phyloP scores from a whole-genome alignment of 2,329 filamentous ascomycete genomes.

The Xylariaceae sp. region DNA sequence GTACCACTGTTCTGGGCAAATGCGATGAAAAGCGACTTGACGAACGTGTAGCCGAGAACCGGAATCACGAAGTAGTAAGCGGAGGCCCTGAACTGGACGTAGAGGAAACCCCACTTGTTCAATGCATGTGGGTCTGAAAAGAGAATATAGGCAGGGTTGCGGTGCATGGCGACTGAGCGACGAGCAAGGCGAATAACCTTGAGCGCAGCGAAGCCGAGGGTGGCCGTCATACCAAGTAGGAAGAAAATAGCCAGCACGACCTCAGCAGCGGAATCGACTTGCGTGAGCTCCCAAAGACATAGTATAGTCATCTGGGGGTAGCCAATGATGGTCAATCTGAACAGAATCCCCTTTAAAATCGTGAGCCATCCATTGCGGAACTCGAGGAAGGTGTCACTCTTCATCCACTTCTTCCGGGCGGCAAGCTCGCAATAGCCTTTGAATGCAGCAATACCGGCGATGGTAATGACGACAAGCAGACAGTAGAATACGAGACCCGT shows the following conservation, averaged over 20 bases:
- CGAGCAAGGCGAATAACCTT: constrained; percentile 79
- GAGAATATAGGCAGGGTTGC: constrained; percentile 84
- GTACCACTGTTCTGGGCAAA: constrained; percentile 62
- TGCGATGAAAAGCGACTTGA: constrained; percentile 79
- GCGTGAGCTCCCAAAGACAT: constrained; percentile 79
- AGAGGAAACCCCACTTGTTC: constrained; percentile 91
- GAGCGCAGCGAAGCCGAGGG: constrained; percentile 70
- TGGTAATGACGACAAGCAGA: constrained; percentile 66
- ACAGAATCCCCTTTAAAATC: constrained; percentile 79
- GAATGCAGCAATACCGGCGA: constrained; percentile 64
- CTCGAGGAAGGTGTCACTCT: constrained; percentile 74
- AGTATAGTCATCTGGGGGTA: constrained; percentile 81
- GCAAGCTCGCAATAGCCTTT: constrained; percentile 69
- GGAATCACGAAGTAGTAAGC: constrained; percentile 86
- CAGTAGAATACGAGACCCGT: constrained; percentile 78
- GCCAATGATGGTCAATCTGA: constrained; percentile 74
- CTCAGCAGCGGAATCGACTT: constrained; percentile 70
- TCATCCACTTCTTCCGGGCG: constrained; percentile 65
- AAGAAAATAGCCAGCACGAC: constrained; percentile 76
- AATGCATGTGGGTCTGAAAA: constrained; percentile 79
- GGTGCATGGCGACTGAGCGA: constrained; percentile 77
- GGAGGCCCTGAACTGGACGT: constrained; percentile 82
- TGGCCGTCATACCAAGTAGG: constrained; percentile 66
- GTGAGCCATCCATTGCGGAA: constrained; percentile 85
- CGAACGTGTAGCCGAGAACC: constrained; percentile 61